A percentile compares a stretch with the other conserved stretches of the same genome.
Evolutionary conservation across 2,329 filamentous ascomycete species (phyloP).

Genomic region (Chrysosporium keratinophilum): DNA sequence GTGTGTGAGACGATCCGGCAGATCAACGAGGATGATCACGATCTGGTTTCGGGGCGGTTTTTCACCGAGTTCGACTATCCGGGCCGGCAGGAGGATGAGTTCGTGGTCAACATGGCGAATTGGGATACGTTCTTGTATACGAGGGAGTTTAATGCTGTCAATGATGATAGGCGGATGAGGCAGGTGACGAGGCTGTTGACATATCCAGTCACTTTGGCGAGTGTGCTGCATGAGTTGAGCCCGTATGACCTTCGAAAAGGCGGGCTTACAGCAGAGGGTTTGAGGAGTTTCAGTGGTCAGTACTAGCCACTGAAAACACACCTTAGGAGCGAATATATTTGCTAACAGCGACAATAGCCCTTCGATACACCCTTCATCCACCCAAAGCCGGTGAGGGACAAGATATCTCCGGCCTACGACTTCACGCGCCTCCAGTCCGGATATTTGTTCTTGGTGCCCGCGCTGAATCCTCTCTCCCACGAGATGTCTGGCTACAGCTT

Average conservation of each 20-base stretch:
- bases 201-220: slow-evolving; percentile 85
- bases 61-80: slow-evolving; percentile 94
- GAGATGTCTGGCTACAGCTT: slow-evolving; percentile 87
- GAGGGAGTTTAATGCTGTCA: slow-evolving; percentile 79
- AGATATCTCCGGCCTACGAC: slow-evolving; percentile 66
- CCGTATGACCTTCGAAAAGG: slow-evolving; percentile 72
- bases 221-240: slow-evolving; percentile 85
- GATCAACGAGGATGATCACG: slow-evolving; percentile 97
- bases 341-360: slow-evolving; percentile 44
- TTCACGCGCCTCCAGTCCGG: slow-evolving; percentile 77
- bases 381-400: slow-evolving; percentile 64
- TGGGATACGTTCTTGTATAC: slow-evolving; percentile 98
- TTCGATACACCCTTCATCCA: slow-evolving; percentile 89
- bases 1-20: slow-evolving; percentile 84
- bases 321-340: slow-evolving; percentile 15
- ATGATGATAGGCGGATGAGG: slow-evolving; percentile 79
- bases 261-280: slow-evolving; percentile 71
- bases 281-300: slow-evolving; percentile 88
- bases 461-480: slow-evolving; percentile 91
- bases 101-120: slow-evolving; percentile 91
- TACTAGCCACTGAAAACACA: slow-evolving; percentile 18
- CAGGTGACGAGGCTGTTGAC: slow-evolving; percentile 89
- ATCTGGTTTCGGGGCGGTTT: slow-evolving; percentile 76
- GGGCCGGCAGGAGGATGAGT: slow-evolving; percentile 79
- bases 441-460: slow-evolving; percentile 90